Evolutionary conservation across 106 monocot genomes (phyloP), one percentile per base, ranked within the genome.

Genomic region (Dioscorea zingiberensis): DNA sequence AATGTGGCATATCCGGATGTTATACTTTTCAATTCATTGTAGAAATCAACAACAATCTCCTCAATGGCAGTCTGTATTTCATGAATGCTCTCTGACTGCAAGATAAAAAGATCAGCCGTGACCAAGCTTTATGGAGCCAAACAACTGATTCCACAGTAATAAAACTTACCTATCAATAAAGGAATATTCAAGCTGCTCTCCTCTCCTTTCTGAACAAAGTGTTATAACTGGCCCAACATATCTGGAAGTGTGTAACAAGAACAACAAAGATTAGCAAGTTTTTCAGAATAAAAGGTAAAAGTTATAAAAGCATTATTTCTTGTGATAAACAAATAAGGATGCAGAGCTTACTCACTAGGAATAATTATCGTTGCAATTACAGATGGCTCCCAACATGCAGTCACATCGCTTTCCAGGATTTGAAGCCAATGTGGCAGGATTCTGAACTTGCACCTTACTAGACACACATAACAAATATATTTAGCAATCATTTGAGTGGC

Each of bases 21-120:
- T 73, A 93, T 87, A 69, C 98, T 93, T 78, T 98, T 98, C 60
- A 98, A 70, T 60, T 84, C 86, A 71, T 89, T 89, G 69, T 98
- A 98, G 76, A 98, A 98, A 74, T 98, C 98, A 48, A 98, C 93
- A 72, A 98, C 93, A 72, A 98, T 93, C 69, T 98, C 93, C 89
- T 78, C 54, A 98, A 54, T 60, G 98, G 98, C 54, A 98, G 53
- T 22, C 73, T 76, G 56, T 98, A 98, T 74, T 93, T 98, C 93
- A 98, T 82, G 64, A 98, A 59, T 48, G 67, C 93, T 58, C 98
- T 71, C 64, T 86, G 98, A 62, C 98, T 98, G 85, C 80, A 87
- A 58, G 55, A 75, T 74, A 22, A n/a, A 71, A 54, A 25, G 7
- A 60, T 21, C n/a, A 75, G 44, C 26, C 27, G 19, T 56, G 64